Conservation (phyloP, 371 early-diverging fungal species). For the Mortierella sp. region DNA sequence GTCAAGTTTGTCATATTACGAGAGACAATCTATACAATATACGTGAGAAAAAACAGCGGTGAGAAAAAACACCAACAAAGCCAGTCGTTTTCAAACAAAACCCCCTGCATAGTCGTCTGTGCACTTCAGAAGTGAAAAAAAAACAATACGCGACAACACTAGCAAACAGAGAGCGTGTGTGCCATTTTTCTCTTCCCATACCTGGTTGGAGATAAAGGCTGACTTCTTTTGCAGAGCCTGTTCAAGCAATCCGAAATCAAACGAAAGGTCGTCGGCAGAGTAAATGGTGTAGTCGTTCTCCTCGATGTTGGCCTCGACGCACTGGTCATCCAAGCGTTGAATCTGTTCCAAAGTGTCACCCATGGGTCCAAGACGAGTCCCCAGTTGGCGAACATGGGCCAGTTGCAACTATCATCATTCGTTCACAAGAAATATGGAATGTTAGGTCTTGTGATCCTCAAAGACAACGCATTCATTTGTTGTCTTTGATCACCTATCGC, state of each 20-base stretch:
- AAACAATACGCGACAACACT: neutral
- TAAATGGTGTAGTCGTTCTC: slow-evolving; percentile 95
- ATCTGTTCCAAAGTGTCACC: slow-evolving; percentile 70
- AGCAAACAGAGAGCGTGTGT: neutral
- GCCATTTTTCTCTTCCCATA: slow-evolving; percentile 29
- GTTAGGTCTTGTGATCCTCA: neutral
- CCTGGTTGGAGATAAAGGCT: slow-evolving; percentile 94
- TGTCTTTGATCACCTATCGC: neutral
- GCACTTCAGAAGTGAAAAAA: neutral
- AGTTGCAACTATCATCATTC: slow-evolving; percentile 74
- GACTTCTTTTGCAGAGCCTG: slow-evolving; percentile 88
- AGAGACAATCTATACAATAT: slow-evolving; percentile 75
- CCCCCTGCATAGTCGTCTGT: neutral
- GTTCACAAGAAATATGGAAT: neutral
- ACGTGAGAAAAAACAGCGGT: neutral
- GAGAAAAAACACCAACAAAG: neutral
- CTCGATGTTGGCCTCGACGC: slow-evolving; percentile 89
- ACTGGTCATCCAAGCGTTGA: slow-evolving; percentile 75
- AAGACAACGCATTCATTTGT: neutral
- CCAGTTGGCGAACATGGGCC: slow-evolving; percentile 68
- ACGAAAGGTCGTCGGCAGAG: slow-evolving; percentile 88
- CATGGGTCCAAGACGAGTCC: slow-evolving; percentile 65
- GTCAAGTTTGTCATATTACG: slow-evolving; percentile 93
- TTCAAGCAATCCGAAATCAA: slow-evolving; percentile 85
- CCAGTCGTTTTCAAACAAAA: neutral